A percentile compares a stretch with the other conserved stretches of the same genome.
Conservation (phyloP, 441 rosid genomes). For the Euphorbia celastroides region DNA sequence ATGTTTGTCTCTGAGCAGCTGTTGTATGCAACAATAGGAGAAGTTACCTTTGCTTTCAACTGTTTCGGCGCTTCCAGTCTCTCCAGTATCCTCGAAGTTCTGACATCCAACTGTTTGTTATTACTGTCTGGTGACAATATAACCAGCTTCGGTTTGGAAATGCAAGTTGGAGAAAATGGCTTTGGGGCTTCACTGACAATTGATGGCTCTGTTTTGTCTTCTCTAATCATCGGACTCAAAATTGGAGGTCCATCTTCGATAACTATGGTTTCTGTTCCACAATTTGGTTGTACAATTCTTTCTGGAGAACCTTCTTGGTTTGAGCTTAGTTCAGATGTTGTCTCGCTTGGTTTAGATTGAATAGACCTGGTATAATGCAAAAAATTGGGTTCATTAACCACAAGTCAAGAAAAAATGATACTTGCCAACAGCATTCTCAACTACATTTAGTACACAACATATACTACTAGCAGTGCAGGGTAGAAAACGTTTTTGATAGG, state of each 20-base stretch:
- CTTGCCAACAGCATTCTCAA: neutral
- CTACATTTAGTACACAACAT: neutral
- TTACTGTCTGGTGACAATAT: slow-evolving; percentile 37
- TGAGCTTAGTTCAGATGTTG: slow-evolving; percentile 32
- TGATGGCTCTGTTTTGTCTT: slow-evolving; percentile 36
- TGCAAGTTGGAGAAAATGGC: slow-evolving; percentile 39
- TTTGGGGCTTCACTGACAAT: slow-evolving; percentile 49
- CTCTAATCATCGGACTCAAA: slow-evolving; percentile 24
- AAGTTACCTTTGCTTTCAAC: slow-evolving; percentile 45
- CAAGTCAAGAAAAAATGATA: neutral
- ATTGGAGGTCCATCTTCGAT: slow-evolving; percentile 27
- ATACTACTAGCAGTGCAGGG: neutral
- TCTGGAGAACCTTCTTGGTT: slow-evolving; percentile 26
- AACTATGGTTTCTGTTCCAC: slow-evolving; percentile 17
- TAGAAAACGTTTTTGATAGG: neutral
- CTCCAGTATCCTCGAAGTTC: slow-evolving; percentile 79
- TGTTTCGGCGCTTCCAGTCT: slow-evolving; percentile 74
- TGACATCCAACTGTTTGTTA: slow-evolving; percentile 48
- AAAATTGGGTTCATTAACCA: slow-evolving; percentile 12
- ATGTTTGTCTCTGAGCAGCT: slow-evolving; percentile 23
- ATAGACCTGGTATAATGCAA: slow-evolving; percentile 37
- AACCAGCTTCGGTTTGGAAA: slow-evolving; percentile 35
- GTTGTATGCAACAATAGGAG: slow-evolving; percentile 38
- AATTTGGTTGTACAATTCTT: slow-evolving; percentile 21
- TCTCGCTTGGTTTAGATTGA: slow-evolving; percentile 29